A percentile compares a stretch with the other conserved stretches of the same genome.
Evolutionary conservation across 228 moss, liverwort and hornwort genomes (phyloP).

Genomic region (Sphagnum magellanicum): DNA sequence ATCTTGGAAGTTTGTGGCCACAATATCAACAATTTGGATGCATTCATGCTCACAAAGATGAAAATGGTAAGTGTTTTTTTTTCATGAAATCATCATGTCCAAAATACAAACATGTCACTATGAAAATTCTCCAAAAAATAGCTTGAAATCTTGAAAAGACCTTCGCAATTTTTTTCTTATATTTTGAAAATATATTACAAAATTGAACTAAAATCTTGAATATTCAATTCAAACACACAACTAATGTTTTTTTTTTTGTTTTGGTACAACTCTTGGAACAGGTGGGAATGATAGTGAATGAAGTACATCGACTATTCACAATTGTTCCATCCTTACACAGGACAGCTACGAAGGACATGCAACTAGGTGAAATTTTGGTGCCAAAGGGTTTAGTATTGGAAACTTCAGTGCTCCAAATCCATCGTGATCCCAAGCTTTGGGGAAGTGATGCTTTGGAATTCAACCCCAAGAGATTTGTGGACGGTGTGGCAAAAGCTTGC

Average conservation of each 20-base stretch:
- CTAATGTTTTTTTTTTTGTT: no score
- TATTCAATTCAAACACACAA: no score
- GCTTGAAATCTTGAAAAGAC: no score
- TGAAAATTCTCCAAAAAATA: no score
- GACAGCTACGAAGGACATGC: conserved; percentile 1
- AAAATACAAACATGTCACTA: no score
- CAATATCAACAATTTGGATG: neutral
- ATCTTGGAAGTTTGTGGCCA: conserved; percentile 11
- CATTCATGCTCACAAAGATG: neutral
- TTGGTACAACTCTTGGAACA: neutral
- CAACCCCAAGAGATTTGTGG: conserved; percentile 20
- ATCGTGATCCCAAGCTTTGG: conserved; percentile 15
- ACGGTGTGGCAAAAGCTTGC: conserved; percentile 13
- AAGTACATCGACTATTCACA: conserved; percentile 7
- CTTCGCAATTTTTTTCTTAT: no score
- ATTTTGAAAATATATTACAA: no score
- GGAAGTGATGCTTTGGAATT: conserved; percentile 16
- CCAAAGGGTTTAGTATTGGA: conserved; percentile 3
- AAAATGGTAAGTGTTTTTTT: no score
- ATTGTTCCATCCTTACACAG: neutral
- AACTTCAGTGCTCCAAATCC: conserved; percentile 1
- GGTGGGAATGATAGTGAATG: conserved; percentile 10
- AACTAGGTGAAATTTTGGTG: neutral
- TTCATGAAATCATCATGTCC: no score
- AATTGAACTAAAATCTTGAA: no score